A percentile compares a stretch with the other conserved stretches of the same genome.
Conservation (phyloP, 257 asterid species). For the Thymus quinquecostatus region DNA sequence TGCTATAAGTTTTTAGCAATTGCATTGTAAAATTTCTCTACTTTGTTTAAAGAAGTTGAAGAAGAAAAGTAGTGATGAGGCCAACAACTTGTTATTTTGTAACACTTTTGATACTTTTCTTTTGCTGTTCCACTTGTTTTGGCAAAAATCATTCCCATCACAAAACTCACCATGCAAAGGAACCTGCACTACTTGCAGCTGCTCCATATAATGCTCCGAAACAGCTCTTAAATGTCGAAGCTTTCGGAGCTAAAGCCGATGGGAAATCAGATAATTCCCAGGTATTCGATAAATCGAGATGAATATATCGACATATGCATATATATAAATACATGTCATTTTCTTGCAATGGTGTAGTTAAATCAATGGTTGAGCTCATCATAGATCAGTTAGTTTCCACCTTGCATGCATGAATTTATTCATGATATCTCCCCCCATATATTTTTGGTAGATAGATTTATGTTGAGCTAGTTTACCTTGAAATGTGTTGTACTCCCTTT, state of each 20-base stretch:
- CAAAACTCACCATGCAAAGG: constrained; percentile 23
- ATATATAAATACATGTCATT: not conserved
- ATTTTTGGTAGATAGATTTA: constrained; percentile 19
- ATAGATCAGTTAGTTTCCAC: not conserved
- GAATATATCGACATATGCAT: not conserved
- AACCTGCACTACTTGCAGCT: constrained; percentile 1
- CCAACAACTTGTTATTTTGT: constrained; percentile 31
- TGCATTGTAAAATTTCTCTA: not conserved
- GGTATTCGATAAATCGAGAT: constrained; percentile 40
- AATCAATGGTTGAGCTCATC: too few relatives aligned
- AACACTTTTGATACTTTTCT: constrained; percentile 34
- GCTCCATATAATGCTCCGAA: not conserved
- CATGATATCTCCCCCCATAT: not conserved
- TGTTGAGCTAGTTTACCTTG: constrained; percentile 32
- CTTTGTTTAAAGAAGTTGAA: not conserved
- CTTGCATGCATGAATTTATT: not conserved
- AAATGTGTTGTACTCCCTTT: not conserved
- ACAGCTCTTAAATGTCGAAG: constrained; percentile 47
- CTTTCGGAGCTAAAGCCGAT: constrained; percentile 79
- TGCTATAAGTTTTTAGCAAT: not conserved
- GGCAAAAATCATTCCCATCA: constrained; percentile 29
- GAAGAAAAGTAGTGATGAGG: constrained; percentile 42
- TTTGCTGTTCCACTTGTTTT: constrained; percentile 40
- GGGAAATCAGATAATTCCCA: constrained; percentile 58
- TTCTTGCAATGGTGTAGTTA: not conserved